A percentile compares a stretch with the other conserved stretches of the same genome.
phyloP scores from a whole-genome alignment of 2,329 filamentous ascomycete genomes.

The Trichoderma cornu-damae region DNA sequence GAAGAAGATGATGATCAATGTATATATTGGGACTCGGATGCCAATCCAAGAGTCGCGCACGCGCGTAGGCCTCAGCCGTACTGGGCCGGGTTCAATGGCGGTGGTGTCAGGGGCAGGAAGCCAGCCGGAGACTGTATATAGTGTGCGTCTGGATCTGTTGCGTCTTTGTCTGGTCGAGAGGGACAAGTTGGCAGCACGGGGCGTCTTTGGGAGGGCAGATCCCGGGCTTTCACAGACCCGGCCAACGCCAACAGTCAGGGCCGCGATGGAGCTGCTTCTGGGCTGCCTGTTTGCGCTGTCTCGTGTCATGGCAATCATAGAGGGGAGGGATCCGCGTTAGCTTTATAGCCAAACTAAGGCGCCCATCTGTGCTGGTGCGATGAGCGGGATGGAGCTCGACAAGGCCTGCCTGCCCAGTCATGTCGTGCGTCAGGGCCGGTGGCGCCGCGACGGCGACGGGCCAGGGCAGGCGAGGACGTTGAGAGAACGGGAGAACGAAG shows the following conservation, averaged over 20 bases:
- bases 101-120: conserved; percentile 8
- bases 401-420: conserved; percentile 14
- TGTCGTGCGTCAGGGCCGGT: conserved; percentile 14
- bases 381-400: conserved; percentile 23
- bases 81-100: conserved; percentile 6
- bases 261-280: background rate
- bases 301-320: conserved; percentile 40
- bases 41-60: background rate
- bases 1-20: too few species aligned
- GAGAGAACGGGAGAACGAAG: conserved; percentile 4
- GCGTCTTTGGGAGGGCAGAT: too few species aligned
- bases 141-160: background rate
- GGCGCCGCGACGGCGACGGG: conserved; percentile 3
- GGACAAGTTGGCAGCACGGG: too few species aligned
- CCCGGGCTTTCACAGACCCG: background rate
- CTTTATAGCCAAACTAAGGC: conserved; percentile 33
- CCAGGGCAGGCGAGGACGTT: conserved; percentile 2
- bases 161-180: background rate
- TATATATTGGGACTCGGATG: background rate
- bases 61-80: background rate
- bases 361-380: conserved; percentile 8
- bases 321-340: conserved; percentile 36
- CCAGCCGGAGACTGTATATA: conserved; percentile 10
- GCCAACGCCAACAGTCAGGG: background rate
- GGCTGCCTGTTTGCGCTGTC: conserved; percentile 34